Conservation (phyloP, 2,329 filamentous ascomycete species). For the Pseudophaeomoniella oleicola region DNA sequence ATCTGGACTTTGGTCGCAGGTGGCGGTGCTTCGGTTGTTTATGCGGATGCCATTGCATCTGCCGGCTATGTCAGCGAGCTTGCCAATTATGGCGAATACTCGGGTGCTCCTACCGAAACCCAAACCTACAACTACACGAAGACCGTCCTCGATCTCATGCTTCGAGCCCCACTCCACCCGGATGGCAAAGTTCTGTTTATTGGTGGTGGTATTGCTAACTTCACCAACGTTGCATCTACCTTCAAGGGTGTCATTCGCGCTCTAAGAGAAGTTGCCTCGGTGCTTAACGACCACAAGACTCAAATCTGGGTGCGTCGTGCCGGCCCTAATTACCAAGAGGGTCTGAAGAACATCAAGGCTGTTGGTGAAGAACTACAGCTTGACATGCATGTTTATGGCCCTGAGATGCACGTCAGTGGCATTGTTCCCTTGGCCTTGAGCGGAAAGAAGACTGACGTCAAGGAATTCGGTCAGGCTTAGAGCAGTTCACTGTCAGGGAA, state of each 20-base stretch:
- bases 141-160: constrained; percentile 93
- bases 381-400: constrained; percentile 81
- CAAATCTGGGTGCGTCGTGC: constrained; percentile 90
- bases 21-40: constrained; percentile 98
- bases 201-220: constrained; percentile 99
- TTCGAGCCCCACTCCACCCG: constrained; percentile 68
- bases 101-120: constrained; percentile 93
- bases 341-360: constrained; percentile 98
- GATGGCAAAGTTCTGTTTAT: constrained; percentile 99
- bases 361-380: constrained; percentile 88
- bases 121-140: constrained; percentile 99
- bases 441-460: constrained; percentile 45
- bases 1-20: constrained; percentile 98
- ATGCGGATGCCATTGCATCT: constrained; percentile 95
- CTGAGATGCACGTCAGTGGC: constrained; percentile 79
- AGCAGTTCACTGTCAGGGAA: too few species aligned
- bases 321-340: constrained; percentile 98
- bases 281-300: constrained; percentile 88
- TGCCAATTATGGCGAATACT: constrained; percentile 99
- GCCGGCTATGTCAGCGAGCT: constrained; percentile 90
- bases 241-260: constrained; percentile 99
- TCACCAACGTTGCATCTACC: constrained; percentile 97
- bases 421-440: constrained; percentile 84
- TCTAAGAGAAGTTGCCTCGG: constrained; percentile 72
- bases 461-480: constrained; percentile 39